Evolutionary conservation across 2,329 filamentous ascomycete genomes (phyloP), one percentile per base, ranked within the genome.

Genomic region (Diaporthe vexans): DNA sequence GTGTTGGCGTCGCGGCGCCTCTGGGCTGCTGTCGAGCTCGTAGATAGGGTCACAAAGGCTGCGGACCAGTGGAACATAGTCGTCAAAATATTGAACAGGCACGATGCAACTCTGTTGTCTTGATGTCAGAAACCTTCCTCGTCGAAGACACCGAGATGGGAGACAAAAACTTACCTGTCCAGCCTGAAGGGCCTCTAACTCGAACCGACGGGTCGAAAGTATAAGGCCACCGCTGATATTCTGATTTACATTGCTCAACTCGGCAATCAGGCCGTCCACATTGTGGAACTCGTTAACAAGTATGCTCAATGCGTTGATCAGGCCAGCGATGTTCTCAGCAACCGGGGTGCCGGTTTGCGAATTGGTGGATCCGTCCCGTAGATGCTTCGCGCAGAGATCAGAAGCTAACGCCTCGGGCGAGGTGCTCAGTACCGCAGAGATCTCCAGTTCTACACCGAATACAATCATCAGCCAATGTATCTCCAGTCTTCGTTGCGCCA

Each of bases 161-260:
- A 37, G 33, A 24, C 35, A 33, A 21, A n/a, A n/a, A 43, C 83
- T 78, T 78, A 89, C 88, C 83, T 86, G 89, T 77, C 88, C 88
- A 17, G 83, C 84, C 71, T 86, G 83, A 68, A 90, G 82, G 6
- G 90, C 78, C 73, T 89, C 87, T 24, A 91, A 79, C 79, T 91
- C 89, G 1, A 89, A 79, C 59, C 84, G 84, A 19, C 89, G 84
- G 24, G 85, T 81, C 21, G 85, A 87, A 19, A 76, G 79, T 26
- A 87, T 81, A 56, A 78, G 79, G 11, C 83, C 84, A n/a, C 77
- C 79, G 40, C 78, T 78, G 67, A 86, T 79, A 19, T 81, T 82
- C 52, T 81, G 79, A 33, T 81, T 76, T 7, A 89, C 79, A 4
- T 78, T 78, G 43, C 79, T 75, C 37, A 89, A 78, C 43, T 80